Percentiles rank a stretch among this genome's conserved stretches.
Conservation (phyloP, 2,329 filamentous ascomycete species). For the Sporothrix inflata region DNA sequence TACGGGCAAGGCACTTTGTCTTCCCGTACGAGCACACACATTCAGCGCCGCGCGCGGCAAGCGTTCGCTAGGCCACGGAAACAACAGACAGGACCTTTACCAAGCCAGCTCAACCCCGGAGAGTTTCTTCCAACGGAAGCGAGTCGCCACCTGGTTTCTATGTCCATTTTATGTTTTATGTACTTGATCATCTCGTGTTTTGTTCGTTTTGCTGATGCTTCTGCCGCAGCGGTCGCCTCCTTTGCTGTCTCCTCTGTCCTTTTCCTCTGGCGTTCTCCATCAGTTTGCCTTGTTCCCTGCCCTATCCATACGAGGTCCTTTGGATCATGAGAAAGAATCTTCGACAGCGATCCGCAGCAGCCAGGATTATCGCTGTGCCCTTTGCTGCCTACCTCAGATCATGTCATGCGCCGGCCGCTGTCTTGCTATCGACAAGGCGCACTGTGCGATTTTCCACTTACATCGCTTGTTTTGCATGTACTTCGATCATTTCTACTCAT, state of each 20-base stretch:
- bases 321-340: background rate
- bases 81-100: background rate
- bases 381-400: background rate
- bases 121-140: background rate
- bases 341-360: background rate
- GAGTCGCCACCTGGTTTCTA: background rate
- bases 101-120: background rate
- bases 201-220: background rate
- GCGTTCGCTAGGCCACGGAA: background rate
- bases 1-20: background rate
- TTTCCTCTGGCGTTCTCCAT: background rate
- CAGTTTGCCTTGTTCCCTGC: background rate
- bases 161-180: background rate
- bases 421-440: background rate
- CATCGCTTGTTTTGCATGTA: background rate
- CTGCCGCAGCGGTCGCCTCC: background rate
- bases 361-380: background rate
- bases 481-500: background rate
- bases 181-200: background rate
- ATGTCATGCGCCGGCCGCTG: background rate
- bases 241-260: background rate
- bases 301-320: slow-evolving; percentile 14
- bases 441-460: background rate
- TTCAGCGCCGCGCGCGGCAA: background rate
- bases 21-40: slow-evolving; percentile 12